These are phyloP conservation scores for Candida pini DNA, from an alignment of 805 yeast genomes.

Conservation along the genomic window DNA sequence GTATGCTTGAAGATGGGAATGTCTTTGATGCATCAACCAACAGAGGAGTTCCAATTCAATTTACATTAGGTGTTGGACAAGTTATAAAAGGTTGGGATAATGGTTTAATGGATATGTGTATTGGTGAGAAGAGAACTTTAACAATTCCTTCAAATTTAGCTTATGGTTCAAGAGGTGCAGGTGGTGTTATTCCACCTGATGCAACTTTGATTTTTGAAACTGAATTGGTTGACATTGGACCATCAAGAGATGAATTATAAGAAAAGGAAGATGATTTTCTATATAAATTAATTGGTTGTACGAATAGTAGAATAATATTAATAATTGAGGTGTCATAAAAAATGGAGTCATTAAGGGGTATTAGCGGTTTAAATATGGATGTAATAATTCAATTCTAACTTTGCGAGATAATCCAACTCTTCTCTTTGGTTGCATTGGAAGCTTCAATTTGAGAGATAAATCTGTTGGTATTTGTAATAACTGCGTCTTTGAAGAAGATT, in stretches of 20 bases:
- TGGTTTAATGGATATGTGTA: constrained; percentile 77
- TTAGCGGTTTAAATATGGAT: too few relatives aligned
- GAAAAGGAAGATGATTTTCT: neutral
- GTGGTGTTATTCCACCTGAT: constrained; percentile 64
- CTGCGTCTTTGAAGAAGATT: too few relatives aligned
- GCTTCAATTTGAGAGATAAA: constrained; percentile 3
- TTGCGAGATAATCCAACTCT: too few relatives aligned
- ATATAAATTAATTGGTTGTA: neutral
- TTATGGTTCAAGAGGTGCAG: constrained; percentile 72
- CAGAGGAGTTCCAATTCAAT: constrained; percentile 63
- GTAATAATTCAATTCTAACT: too few relatives aligned
- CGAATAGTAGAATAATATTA: neutral
- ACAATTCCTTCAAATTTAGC: constrained; percentile 75
- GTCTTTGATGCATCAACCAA: constrained; percentile 69
- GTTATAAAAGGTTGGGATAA: constrained; percentile 92
- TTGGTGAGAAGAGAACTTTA: constrained; percentile 79
- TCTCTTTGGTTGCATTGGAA: constrained; percentile 8
- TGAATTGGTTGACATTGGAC: constrained; percentile 51
- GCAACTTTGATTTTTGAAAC: constrained; percentile 65
- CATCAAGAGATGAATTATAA: constrained; percentile 21
- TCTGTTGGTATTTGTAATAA: constrained; percentile 5
- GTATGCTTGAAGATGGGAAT: constrained; percentile 59
- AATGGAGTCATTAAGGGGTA: neutral
- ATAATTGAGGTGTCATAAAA: neutral
- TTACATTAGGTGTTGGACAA: constrained; percentile 69